Base-by-base conservation (phyloP, 2,329 filamentous ascomycete species). In the Aotearoamyces nothofagi region DNA sequence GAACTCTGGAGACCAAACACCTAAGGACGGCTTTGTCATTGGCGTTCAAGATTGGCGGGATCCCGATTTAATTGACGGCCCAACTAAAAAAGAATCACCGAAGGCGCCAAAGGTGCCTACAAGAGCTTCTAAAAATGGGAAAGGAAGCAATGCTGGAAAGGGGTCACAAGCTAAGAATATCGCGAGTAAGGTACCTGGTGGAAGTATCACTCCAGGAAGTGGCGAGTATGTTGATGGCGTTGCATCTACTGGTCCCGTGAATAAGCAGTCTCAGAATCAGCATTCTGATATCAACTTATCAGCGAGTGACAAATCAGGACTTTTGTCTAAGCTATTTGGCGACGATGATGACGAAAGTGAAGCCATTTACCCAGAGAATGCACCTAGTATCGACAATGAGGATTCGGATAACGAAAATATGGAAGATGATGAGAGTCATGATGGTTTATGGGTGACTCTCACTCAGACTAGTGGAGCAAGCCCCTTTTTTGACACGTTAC, bases 391-490 rank as follows among this genome's bases (percentile, higher is more conserved):
- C 16, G 17, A 42, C 22, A 33, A 39, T 17, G 35, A 33, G 9
- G 20, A 35, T 13, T 35, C 40, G 11, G 16, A 27, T 9, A 6
- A 23, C 10, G 33, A 24, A 5, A n/a, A 33, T 29, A 42, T 48
- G 11, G 43, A 45, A 25, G 46, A 56, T 15, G 52, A 50, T 37
- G 55, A 62, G 20, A 58, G 61, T 9, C 75, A 75, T 38, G 75
- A 90, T 42, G 87, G 84, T 2, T 67, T 98, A 4, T 96, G 84
- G 84, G 83, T 98, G n/a, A 93, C 90, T 5, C 71, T 98, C 31
- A 90, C 83, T 1, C 90, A 86, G 1, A 86, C 84, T 0, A 87
- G 73, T 52, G 87, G 83, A 38, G 78, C 79, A 4, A 92, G 78
- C 42, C 86, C 90, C 0, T 93, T 98, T 57, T 86, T 96, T 42